These are phyloP conservation scores for Ophidiomyces ophidiicola DNA, from an alignment of 2,329 filamentous ascomycete species.

Conservation along the genomic window DNA sequence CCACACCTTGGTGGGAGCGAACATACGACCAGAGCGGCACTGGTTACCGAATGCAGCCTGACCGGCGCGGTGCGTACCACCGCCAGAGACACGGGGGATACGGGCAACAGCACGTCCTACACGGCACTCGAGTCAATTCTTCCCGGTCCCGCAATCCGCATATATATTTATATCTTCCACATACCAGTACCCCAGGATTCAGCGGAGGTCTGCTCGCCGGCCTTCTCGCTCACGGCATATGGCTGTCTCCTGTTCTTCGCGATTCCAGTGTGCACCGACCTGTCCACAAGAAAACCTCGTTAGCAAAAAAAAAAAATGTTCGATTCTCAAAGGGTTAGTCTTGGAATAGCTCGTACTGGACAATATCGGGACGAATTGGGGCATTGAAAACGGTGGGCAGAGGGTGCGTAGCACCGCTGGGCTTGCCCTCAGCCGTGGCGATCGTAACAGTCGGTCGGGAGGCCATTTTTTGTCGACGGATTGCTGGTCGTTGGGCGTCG, in stretches of 20 bases:
- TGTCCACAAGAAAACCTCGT: constrained; percentile 27
- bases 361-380: constrained; percentile 97
- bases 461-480: constrained; percentile 56
- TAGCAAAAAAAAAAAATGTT: constrained; percentile 18
- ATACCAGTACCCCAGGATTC: constrained; percentile 99
- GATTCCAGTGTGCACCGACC: constrained; percentile 87
- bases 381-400: constrained; percentile 94
- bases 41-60: constrained; percentile 99
- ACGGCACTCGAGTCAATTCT: constrained; percentile 11
- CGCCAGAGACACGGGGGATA: constrained; percentile 99
- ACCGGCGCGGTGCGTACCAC: constrained; percentile 99
- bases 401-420: constrained; percentile 77
- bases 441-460: constrained; percentile 96
- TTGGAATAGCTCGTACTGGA: constrained; percentile 56
- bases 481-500: constrained; percentile 24
- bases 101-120: constrained; percentile 95
- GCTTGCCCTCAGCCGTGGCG: constrained; percentile 88
- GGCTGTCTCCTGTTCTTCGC: constrained; percentile 99
- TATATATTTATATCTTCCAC: constrained; percentile 34
- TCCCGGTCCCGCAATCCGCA: constrained; percentile 11
- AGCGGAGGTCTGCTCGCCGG: constrained; percentile 98
- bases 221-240: constrained; percentile 99
- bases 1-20: constrained; percentile 99
- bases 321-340: constrained; percentile 9
- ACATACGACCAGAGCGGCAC: constrained; percentile 99